Evolutionary conservation across 2,329 filamentous ascomycete genomes (phyloP).

Genomic region (Lojkania enalia): DNA sequence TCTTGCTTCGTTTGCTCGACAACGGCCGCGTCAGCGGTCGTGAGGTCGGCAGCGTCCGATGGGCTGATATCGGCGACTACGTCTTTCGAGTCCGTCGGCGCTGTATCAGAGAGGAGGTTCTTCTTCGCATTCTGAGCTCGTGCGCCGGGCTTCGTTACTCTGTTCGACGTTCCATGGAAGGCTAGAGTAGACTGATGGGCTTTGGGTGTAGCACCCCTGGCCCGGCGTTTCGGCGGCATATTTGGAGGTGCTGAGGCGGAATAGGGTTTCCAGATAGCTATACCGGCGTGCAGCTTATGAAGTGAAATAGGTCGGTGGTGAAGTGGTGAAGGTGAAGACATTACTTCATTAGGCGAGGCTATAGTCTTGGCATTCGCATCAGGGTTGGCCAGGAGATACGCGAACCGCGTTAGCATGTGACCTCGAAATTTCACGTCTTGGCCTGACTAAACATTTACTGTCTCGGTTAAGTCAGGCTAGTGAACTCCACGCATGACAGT

Average conservation of each 20-base stretch:
- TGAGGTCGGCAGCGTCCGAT: conserved; percentile 32
- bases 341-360: conserved; percentile 31
- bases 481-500: too few species aligned
- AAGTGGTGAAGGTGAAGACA: conserved; percentile 11
- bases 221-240: conserved; percentile 53
- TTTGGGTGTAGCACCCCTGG: conserved; percentile 49
- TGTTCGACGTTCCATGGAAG: conserved; percentile 59
- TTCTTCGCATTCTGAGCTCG: conserved; percentile 44
- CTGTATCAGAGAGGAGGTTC: conserved; percentile 41
- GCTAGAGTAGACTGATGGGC: conserved; percentile 65
- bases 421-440: conserved; percentile 1
- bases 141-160: conserved; percentile 61
- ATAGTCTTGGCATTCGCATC: conserved; percentile 22
- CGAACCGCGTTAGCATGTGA: conserved; percentile 33
- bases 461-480: too few species aligned
- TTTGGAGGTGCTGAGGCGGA: conserved; percentile 6
- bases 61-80: conserved; percentile 18
- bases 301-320: neutral
- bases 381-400: conserved; percentile 31
- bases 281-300: neutral
- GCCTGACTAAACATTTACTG: neutral
- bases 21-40: conserved; percentile 46
- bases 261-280: neutral
- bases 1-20: conserved; percentile 45
- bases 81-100: conserved; percentile 24